Base-by-base conservation (phyloP, 345 rosid genomes). In the Chamaenerion angustifolium region DNA sequence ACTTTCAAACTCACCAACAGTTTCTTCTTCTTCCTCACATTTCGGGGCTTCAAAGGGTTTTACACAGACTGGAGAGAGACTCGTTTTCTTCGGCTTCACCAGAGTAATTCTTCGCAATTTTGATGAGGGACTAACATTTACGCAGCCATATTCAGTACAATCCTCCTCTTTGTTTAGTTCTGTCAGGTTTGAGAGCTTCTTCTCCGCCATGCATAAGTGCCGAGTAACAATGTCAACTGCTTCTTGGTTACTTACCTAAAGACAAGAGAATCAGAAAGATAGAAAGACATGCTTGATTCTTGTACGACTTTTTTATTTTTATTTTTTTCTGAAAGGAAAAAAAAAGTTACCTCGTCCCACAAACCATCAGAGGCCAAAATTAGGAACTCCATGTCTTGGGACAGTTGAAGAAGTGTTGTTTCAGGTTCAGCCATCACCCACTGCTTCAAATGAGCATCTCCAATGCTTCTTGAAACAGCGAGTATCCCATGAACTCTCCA, bases 401-500 rank as follows among this genome's bases (percentile, higher is more conserved):
- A 65, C 60, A 82, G 44, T 14, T 51, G 54, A 15, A 80, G 52
- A 56, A 74, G 51, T 43, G 54, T 67, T 15, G 87, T 82, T 1
- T 78, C 87, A 1, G 95, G 93, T 64, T 84, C 95, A 19, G 87
- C 95, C 49, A 69, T 19, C 2, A 84, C 80, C 95, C 93, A 88
- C 49, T 76, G 63, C 78, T 84, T 88, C 49, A 88, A 57, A 65
- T 82, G 81, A 48, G 93, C 81, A 70, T 88, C 95, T 41, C 95
- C 89, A 12, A 88, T 84, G 65, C 86, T 82, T 80, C 89, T 68
- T 6, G 89, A 80, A 56, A 88, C 70, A 7, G 89, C 59, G 35
- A 84, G 88, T 61, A 69, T 49, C 0, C 97, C 93, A n/a, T 80
- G 84, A 64, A 88, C 86, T 65, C 94, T 71, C 95, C 89, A 78